These are phyloP conservation scores for Salix arbutifolia DNA, from an alignment of 345 rosid genomes.

Conservation along the genomic window DNA sequence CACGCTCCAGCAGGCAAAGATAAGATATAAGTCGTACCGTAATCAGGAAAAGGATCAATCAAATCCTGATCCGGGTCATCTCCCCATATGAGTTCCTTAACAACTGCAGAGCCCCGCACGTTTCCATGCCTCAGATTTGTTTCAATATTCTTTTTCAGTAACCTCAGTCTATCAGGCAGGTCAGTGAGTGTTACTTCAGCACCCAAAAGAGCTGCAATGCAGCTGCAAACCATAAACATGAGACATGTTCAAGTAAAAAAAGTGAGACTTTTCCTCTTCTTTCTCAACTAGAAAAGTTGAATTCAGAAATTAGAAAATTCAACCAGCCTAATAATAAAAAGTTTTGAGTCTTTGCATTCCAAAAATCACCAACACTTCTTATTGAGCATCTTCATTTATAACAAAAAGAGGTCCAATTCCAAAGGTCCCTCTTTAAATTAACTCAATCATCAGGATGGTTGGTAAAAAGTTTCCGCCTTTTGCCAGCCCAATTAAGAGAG, in stretches of 20 bases:
- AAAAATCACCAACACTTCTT: background rate
- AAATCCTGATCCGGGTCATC: conserved; percentile 54
- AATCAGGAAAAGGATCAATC: conserved; percentile 72
- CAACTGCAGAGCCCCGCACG: conserved; percentile 58
- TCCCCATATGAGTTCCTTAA: conserved; percentile 77
- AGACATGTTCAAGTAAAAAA: conserved; percentile 4
- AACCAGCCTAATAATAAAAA: background rate
- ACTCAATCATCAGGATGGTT: too few species aligned
- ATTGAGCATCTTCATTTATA: background rate
- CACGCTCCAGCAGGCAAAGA: background rate
- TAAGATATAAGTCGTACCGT: conserved; percentile 34
- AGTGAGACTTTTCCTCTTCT: background rate
- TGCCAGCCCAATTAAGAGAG: too few species aligned
- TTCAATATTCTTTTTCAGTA: conserved; percentile 68
- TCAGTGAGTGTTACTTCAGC: conserved; percentile 76
- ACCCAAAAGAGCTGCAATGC: conserved; percentile 84
- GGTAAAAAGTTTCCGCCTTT: too few species aligned
- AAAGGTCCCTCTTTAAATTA: background rate
- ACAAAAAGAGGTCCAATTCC: background rate
- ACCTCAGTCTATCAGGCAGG: conserved; percentile 76
- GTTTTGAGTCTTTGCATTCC: too few species aligned
- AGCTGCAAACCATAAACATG: conserved; percentile 38
- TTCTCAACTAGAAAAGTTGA: background rate
- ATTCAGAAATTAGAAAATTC: background rate
- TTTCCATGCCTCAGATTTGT: conserved; percentile 46